A percentile compares a stretch with the other conserved stretches of the same genome.
phyloP scores from a whole-genome alignment of 1,284 basidiomycete species.

The Malassezia psittaci region DNA sequence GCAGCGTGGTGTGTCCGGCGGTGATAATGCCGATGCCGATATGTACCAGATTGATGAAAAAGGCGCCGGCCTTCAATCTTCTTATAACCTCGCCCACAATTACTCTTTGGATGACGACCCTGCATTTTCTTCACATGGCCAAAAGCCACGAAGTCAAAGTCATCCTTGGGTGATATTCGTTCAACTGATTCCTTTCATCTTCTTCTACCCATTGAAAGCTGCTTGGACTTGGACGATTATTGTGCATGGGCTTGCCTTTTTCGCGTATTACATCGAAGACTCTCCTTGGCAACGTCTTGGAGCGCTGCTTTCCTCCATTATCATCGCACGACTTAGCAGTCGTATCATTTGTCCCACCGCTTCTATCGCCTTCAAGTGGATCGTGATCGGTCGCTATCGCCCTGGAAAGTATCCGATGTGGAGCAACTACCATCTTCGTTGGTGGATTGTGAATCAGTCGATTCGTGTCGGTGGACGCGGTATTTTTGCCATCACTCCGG shows the following conservation, averaged over 20 bases:
- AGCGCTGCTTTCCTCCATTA: conserved; percentile 40
- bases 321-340: conserved; percentile 42
- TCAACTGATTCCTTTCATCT: conserved; percentile 40
- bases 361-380: conserved; percentile 48
- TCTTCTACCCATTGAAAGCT: conserved; percentile 47
- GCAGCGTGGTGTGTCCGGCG: conserved; percentile 28
- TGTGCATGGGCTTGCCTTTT: conserved; percentile 46
- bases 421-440: conserved; percentile 47
- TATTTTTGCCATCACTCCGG: conserved; percentile 41
- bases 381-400: conserved; percentile 45
- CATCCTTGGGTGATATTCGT: conserved; percentile 43
- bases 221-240: conserved; percentile 48
- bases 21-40: conserved; percentile 31
- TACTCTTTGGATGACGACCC: conserved; percentile 40
- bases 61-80: conserved; percentile 26
- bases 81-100: conserved; percentile 26
- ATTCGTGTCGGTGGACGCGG: conserved; percentile 44
- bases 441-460: conserved; percentile 48
- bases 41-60: conserved; percentile 45
- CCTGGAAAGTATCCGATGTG: conserved; percentile 48
- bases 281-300: conserved; percentile 47
- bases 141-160: conserved; percentile 42
- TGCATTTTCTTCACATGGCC: conserved; percentile 42
- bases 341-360: conserved; percentile 47
- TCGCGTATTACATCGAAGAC: conserved; percentile 46